Conservation (phyloP, 208 protist species). For the Trypanosoma avium region DNA sequence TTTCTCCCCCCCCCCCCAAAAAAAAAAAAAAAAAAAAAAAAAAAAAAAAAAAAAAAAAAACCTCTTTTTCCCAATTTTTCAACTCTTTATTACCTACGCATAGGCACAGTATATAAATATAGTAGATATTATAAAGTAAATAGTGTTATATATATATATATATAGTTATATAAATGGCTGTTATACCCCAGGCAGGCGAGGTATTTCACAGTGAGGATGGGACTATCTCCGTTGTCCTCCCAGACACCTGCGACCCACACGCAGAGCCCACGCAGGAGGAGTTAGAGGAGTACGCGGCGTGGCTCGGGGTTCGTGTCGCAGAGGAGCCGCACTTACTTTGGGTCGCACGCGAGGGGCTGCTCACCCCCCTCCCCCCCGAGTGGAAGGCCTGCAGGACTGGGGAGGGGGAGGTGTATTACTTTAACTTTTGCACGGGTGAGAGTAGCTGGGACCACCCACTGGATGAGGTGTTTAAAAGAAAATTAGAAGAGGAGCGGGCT, state of each 20-base stretch:
- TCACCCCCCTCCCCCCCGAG: conserved; percentile 84
- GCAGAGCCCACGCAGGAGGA: conserved; percentile 88
- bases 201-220: conserved; percentile 79
- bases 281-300: conserved; percentile 92
- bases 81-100: neutral
- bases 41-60: no score
- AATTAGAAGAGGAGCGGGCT: conserved; percentile 56
- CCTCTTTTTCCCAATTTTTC: no score
- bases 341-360: conserved; percentile 91
- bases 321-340: conserved; percentile 84
- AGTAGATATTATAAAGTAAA: no score
- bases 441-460: conserved; percentile 94
- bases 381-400: conserved; percentile 92
- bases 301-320: conserved; percentile 87
- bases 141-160: conserved; percentile 1
- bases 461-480: conserved; percentile 87
- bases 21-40: no score
- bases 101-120: no score
- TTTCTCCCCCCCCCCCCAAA: no score
- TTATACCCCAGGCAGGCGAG: conserved; percentile 63
- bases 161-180: conserved; percentile 24
- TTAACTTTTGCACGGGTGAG: conserved; percentile 92
- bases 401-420: conserved; percentile 93
- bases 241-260: conserved; percentile 84
- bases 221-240: conserved; percentile 84